phyloP scores from a whole-genome alignment of 148 eudicot species.

The Suaeda aralocaspica region DNA sequence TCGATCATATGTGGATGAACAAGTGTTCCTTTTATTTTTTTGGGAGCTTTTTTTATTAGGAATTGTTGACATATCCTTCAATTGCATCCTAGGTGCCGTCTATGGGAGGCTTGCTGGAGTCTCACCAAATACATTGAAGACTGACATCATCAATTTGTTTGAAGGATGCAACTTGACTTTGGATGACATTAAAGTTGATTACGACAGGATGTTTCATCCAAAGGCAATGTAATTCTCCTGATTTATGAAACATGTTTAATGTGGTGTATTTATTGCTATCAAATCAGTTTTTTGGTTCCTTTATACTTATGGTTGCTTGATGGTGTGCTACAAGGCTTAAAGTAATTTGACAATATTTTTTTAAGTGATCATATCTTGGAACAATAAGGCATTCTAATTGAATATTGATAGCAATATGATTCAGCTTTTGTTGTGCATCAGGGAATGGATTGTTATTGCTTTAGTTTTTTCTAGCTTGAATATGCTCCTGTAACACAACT shows the following conservation, averaged over 20 bases:
- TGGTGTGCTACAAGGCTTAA: neutral
- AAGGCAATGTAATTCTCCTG: constrained; percentile 36
- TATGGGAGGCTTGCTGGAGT: constrained; percentile 50
- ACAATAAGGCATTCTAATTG: neutral
- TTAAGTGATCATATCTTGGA: neutral
- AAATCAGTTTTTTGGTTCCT: neutral
- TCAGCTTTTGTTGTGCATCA: neutral
- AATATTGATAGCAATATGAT: neutral
- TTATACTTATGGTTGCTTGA: neutral
- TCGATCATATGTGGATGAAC: neutral
- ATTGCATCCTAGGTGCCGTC: constrained; percentile 8
- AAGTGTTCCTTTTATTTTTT: neutral
- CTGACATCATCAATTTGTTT: constrained; percentile 48
- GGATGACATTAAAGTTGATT: constrained; percentile 57
- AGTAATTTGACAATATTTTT: too few species aligned
- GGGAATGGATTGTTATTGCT: neutral
- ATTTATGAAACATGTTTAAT: neutral
- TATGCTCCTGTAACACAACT: neutral
- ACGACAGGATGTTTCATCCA: constrained; percentile 37
- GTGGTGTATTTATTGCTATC: neutral
- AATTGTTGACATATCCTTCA: neutral
- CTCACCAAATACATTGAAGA: constrained; percentile 41
- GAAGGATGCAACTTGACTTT: constrained; percentile 46
- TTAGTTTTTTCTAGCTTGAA: neutral
- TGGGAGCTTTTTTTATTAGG: neutral